These are phyloP conservation scores for Tetrapisispora taiwanensis DNA, from an alignment of 805 yeast species.

Conservation along the genomic window DNA sequence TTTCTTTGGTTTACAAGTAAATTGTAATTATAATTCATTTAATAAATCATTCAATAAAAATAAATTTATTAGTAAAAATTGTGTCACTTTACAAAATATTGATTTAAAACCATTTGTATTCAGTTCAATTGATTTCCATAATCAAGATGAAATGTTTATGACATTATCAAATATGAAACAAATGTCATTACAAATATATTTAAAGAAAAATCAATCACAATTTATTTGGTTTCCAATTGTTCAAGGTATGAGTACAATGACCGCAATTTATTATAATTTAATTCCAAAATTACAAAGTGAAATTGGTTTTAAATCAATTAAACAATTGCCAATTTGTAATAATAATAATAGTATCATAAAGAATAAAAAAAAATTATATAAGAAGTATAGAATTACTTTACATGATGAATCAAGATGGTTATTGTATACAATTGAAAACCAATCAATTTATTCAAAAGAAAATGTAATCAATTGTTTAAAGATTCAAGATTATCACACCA, in stretches of 20 bases:
- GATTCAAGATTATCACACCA: not conserved
- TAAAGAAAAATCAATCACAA: conserved; percentile 26
- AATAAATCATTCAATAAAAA: not conserved
- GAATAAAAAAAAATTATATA: conserved; percentile 31
- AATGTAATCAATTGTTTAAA: not conserved
- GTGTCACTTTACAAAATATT: conserved; percentile 2
- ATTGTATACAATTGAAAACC: conserved; percentile 33
- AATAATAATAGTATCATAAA: not conserved
- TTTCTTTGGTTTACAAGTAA: not conserved
- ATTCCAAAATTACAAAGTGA: conserved; percentile 47
- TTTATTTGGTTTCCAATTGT: conserved; percentile 49
- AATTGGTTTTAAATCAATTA: conserved; percentile 52
- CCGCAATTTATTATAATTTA: conserved; percentile 49
- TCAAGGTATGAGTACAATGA: conserved; percentile 76
- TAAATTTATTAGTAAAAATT: conserved; percentile 1
- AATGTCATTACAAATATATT: conserved; percentile 27
- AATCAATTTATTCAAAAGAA: conserved; percentile 11
- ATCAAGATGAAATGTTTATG: conserved; percentile 12
- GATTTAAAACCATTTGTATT: conserved; percentile 44
- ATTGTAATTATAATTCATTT: not conserved
- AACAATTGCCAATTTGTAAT: conserved; percentile 15
- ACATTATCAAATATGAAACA: conserved; percentile 26
- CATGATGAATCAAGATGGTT: conserved; percentile 54
- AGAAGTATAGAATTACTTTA: conserved; percentile 46
- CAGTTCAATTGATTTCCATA: conserved; percentile 3